Base-by-base conservation (phyloP, 106 monocot species). In the Gastrodia elata region DNA sequence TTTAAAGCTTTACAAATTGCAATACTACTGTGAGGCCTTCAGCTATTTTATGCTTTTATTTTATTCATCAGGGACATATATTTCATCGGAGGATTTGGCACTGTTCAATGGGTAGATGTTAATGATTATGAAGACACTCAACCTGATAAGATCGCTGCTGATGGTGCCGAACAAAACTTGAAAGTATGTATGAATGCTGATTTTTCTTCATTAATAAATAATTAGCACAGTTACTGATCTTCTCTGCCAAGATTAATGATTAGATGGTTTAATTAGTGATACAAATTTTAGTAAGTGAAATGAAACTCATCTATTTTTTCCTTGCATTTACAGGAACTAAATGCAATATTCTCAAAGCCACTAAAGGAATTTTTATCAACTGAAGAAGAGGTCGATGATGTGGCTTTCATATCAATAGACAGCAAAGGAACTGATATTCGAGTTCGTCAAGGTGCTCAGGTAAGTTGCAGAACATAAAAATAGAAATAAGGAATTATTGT, bases 21-120 rank as follows among this genome's bases (percentile, higher is more conserved):
- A 40, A 25, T 41, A 25, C 3, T 39, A 9, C 22, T 25, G 26
- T 11, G 16, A 26, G 0, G 26, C 41, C 16, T 14, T 67, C 35
- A 38, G 38, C 67, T 38, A 37, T 18, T 67, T 35, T 20, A 37
- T 67, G 36, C 52, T n/a, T 52, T 38, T 11, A 16, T n/a, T 57
- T 15, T 22, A 57, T 57, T 71, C 40, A 43, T 44, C 76, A 94
- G 94, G 74, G 94, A 91, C 75, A 80, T 94, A 76, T 94, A 94
- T 77, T 94, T 94, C 65, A 91, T 94, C 70, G 94, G 94, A 64
- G 94, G 94, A 24, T 94, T 94, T 74, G 94, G 94, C 15, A 94
- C 94, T 41, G 91, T 94, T 40, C 83, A 85, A 58, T 94, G 91
- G 94, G 59, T 94, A 72, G 91, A 94, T 83, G 94, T 91, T 38